Evolutionary conservation across 352 stramenopile species (phyloP), one percentile per base, ranked within the genome.

Genomic region (Phytophthora fragariae): DNA sequence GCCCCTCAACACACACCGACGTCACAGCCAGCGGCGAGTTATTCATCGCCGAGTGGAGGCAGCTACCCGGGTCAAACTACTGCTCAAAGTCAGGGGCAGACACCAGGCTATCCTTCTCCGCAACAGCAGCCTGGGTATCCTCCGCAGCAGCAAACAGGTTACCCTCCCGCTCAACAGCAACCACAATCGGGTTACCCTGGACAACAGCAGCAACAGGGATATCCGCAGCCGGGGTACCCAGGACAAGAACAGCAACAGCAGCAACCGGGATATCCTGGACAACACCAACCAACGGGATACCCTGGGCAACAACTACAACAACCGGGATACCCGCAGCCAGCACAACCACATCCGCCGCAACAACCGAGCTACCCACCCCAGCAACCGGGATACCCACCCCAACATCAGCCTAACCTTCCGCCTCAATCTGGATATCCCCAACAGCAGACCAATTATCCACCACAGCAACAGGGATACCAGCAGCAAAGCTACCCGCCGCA

Each of bases 81-180:
- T 21, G 31, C 69, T 54, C 63, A 74, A 67, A 21, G n/a, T 17
- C 76, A 75, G n/a, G 55, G 58, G 15, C 75, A 71, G 37, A 17
- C 35, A 24, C 57, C 70, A 59, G 76, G 72, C 0, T 81, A 86
- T 57, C 72, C 76, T 58, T 67, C 73, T 2, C 80, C 73, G n/a
- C 72, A 79, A 67, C 70, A 62, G n/a, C 70, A 68, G 37, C 15
- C 67, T 15, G 78, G 60, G 2, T 79, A 82, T 50, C 65, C 79
- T 4, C 69, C 72, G 6, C 49, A 55, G 19, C 49, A 33, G 19
- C 59, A 61, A 41, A 10, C 55, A 15, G 39, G 55, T 27, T 61
- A 63, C 12, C 12, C 44, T 24, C 7, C 44, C 17, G 14, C 57
- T 24, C 39, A 31, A 10, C 75, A 72, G 11, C 57, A 61, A 27